Evolutionary conservation across 208 protist species (phyloP), one percentile per base, ranked within the genome.

Genomic region (Endotrypanum monterogeii): DNA sequence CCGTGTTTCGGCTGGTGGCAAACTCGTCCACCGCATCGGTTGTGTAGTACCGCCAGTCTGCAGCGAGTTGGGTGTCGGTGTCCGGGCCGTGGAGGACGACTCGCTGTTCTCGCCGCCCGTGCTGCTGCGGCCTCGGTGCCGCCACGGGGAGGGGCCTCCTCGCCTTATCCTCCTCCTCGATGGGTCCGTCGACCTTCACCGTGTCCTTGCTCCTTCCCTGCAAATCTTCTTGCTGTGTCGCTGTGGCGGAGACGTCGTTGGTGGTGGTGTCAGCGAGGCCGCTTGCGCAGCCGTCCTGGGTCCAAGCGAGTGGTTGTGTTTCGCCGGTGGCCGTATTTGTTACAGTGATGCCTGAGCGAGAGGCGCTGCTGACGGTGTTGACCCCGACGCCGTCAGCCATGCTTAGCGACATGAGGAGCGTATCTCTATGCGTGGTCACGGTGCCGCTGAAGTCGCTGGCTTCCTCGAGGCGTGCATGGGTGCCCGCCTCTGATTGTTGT

Each of bases 11-110:
- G 37, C 44, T 48, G 66, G 2, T 41, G 25, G 14, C 1, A n/a
- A 83, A 82, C 67, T 86, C 82, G 41, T 82, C 82, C 8, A 77
- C 71, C 30, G 74, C 77, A 32, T 86, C 82, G 14, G 82, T 78
- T 16, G 77, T 83, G 77, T 78, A 86, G 71, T 83, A 83, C n/a
- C 60, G 61, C 25, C 28, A 62, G 37, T 77, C 73, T 0, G 63
- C 28, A n/a, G 37, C 1, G 23, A 44, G 35, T 25, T 39, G 60
- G 35, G 6, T 6, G 60, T 28, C 8, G 7, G 0, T 14, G 60
- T 25, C 25, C 9, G 37, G 60, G 37, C 23, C 1, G 28, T 30
- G 9, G 2, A 23, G 20, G 35, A 8, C 23, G 37, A 18, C 32
- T 46, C 23, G 37, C 37, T 48, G 60, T 41, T 16, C 7, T 20